A percentile compares a stretch with the other conserved stretches of the same genome.
These are phyloP conservation scores for Plenodomus lindquistii DNA, from an alignment of 2,329 filamentous ascomycete genomes.

Conservation along the genomic window DNA sequence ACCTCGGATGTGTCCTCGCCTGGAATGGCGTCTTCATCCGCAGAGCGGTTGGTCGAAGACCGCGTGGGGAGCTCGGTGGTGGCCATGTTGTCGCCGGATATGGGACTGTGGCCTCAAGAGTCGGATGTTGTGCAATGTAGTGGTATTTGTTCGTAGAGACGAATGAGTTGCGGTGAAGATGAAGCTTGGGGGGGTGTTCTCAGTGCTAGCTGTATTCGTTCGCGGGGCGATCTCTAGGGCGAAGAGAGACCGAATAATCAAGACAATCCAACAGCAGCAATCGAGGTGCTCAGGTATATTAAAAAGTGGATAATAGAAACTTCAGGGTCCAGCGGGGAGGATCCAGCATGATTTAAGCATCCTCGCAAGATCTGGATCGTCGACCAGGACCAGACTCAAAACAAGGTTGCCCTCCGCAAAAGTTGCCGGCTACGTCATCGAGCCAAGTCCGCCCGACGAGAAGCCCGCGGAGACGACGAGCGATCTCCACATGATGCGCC, in stretches of 20 bases:
- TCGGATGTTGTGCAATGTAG: not conserved
- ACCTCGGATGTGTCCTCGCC: conserved; percentile 55
- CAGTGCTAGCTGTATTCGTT: not conserved
- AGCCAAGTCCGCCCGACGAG: not conserved
- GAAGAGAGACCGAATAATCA: not conserved
- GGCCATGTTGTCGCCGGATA: conserved; percentile 25
- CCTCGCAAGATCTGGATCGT: not conserved
- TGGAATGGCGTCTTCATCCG: conserved; percentile 52
- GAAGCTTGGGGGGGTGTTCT: not conserved
- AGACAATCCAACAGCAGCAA: not conserved
- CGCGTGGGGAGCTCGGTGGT: conserved; percentile 36
- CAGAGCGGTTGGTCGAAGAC: conserved; percentile 36
- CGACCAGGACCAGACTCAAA: not conserved
- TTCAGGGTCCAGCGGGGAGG: not conserved
- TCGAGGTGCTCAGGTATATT: not conserved
- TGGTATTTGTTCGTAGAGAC: not conserved
- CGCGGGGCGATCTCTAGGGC: not conserved
- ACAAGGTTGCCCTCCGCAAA: not conserved
- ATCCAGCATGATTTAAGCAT: not conserved
- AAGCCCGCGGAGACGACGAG: not conserved
- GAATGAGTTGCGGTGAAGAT: not conserved
- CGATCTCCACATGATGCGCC: not conserved
- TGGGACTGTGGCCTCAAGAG: not conserved
- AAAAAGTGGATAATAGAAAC: not conserved
- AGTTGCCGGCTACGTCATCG: not conserved